phyloP scores from a whole-genome alignment of 495 filamentous ascomycete species.

The Aeminium ludgeri region DNA sequence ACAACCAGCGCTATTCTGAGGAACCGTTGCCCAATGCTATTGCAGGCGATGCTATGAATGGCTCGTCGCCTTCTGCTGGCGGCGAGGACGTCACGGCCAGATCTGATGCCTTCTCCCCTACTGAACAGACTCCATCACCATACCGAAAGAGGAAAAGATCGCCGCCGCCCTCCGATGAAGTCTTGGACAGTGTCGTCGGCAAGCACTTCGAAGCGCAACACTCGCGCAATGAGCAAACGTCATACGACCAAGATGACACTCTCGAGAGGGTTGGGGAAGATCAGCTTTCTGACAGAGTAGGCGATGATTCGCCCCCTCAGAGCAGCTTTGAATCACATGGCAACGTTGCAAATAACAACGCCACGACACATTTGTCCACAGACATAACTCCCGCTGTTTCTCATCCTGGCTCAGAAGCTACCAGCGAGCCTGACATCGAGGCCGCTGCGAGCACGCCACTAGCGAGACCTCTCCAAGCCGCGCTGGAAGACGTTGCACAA shows the following conservation, averaged over 20 bases:
- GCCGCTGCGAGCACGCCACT: not conserved
- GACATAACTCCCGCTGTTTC: constrained; percentile 2
- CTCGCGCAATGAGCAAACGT: not conserved
- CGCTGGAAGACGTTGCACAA: not conserved
- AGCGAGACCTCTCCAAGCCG: not conserved
- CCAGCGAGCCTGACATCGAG: not conserved
- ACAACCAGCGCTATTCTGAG: constrained; percentile 1
- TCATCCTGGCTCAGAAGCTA: not conserved
- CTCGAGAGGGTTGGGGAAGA: constrained; percentile 2
- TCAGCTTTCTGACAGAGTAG: constrained; percentile 7
- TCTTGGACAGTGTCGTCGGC: not conserved
- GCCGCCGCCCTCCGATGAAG: not conserved
- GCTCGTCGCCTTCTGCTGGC: not conserved
- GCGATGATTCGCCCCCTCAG: not conserved
- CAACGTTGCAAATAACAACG: not conserved
- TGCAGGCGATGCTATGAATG: not conserved
- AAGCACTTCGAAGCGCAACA: not conserved
- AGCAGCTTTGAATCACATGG: not conserved
- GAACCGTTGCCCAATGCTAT: not conserved
- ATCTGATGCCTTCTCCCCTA: not conserved
- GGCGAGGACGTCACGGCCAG: not conserved
- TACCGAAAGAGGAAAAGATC: constrained; percentile 11
- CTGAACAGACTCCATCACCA: constrained; percentile 1
- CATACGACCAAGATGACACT: constrained; percentile 1
- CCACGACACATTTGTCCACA: not conserved